Conservation (phyloP, 805 yeast genomes). For the Metschnikowia lochheadii region DNA sequence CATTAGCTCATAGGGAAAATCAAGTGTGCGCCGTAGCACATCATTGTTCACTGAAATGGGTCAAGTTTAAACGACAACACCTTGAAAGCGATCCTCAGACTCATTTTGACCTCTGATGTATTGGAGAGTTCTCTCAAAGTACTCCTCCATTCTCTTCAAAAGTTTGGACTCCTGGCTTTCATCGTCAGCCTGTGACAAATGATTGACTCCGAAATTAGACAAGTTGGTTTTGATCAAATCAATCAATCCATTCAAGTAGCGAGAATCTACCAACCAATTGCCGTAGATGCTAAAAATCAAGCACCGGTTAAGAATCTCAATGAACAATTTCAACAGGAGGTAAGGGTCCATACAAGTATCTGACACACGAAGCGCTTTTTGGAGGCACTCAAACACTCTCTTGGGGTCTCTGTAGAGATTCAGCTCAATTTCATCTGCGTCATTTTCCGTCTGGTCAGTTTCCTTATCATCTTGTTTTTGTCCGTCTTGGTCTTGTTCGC, state of each 20-base stretch:
- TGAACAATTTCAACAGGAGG: slow-evolving; percentile 75
- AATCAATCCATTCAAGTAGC: slow-evolving; percentile 80
- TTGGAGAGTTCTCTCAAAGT: slow-evolving; percentile 64
- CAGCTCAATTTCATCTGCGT: slow-evolving; percentile 5
- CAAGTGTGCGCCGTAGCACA: no score
- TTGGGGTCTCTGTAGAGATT: slow-evolving; percentile 46
- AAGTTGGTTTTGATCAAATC: slow-evolving; percentile 72
- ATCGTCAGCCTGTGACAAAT: slow-evolving; percentile 19
- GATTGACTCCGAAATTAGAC: slow-evolving; percentile 37
- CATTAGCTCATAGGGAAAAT: no score
- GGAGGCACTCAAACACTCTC: slow-evolving; percentile 86
- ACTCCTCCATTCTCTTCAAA: slow-evolving; percentile 29
- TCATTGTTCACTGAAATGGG: background rate
- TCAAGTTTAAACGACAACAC: slow-evolving; percentile 28
- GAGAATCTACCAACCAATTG: slow-evolving; percentile 60
- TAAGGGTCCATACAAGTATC: slow-evolving; percentile 86
- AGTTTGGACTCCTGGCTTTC: slow-evolving; percentile 26
- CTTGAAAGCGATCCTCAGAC: slow-evolving; percentile 64
- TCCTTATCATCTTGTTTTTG: slow-evolving; percentile 25
- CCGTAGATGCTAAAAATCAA: slow-evolving; percentile 83
- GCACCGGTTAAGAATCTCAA: slow-evolving; percentile 85
- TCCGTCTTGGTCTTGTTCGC: slow-evolving; percentile 16
- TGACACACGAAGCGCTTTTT: slow-evolving; percentile 82
- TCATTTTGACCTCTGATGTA: slow-evolving; percentile 68
- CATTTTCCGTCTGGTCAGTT: slow-evolving; percentile 10